These are phyloP conservation scores for Vitis hybrid DNA, from an alignment of 177 flowering plant genomes.

Conservation along the genomic window DNA sequence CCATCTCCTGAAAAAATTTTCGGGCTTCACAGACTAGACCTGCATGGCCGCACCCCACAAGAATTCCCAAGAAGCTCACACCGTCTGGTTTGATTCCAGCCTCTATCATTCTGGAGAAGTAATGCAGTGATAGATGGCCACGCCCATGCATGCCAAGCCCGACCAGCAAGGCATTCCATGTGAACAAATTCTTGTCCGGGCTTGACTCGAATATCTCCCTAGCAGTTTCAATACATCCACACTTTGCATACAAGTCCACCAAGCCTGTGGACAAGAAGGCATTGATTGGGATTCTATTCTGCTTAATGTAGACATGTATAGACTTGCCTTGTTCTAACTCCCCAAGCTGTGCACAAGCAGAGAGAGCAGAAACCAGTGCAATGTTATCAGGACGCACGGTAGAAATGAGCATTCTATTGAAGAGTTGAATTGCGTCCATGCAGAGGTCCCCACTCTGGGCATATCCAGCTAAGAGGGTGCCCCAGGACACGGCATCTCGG, in stretches of 20 bases:
- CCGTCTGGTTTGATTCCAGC: conserved; percentile 61
- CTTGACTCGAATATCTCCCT: conserved; percentile 47
- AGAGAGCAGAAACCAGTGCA: conserved; percentile 48
- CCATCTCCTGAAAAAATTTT: conserved; percentile 62
- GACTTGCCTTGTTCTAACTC: conserved; percentile 48
- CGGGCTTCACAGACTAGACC: conserved; percentile 62
- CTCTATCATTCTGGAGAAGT: conserved; percentile 49
- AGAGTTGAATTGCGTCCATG: conserved; percentile 46
- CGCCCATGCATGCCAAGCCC: conserved; percentile 79
- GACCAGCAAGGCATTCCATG: conserved; percentile 81
- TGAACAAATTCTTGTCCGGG: conserved; percentile 44
- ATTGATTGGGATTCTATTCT: conserved; percentile 32
- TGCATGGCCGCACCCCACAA: conserved; percentile 76
- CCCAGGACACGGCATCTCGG: conserved; percentile 64
- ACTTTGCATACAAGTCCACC: conserved; percentile 81
- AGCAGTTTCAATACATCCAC: conserved; percentile 65
- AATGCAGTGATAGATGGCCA: conserved; percentile 36
- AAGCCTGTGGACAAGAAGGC: conserved; percentile 57
- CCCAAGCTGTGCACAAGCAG: conserved; percentile 75
- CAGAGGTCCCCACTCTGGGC: conserved; percentile 34
- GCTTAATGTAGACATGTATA: conserved; percentile 45
- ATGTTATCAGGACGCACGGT: conserved; percentile 42
- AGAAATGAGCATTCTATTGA: conserved; percentile 39
- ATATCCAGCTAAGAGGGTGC: conserved; percentile 70
- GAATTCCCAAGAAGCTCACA: conserved; percentile 59